phyloP scores from a whole-genome alignment of 2,329 filamentous ascomycete genomes.

The Pyricularia pennisetigena region DNA sequence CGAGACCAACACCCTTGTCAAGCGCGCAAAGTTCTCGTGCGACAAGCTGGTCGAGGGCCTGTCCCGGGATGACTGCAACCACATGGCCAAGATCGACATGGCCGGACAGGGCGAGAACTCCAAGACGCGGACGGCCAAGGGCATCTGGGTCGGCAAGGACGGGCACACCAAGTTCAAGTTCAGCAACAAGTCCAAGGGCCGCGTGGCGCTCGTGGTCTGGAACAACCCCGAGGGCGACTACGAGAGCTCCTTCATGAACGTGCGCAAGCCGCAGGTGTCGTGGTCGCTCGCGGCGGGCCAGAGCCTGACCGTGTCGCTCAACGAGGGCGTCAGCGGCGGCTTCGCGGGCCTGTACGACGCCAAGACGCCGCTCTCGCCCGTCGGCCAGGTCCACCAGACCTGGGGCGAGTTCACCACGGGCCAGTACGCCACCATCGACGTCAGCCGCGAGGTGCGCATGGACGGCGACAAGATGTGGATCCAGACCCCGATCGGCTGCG shows the following conservation, averaged over 20 bases:
- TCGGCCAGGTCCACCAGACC: conserved; percentile 29
- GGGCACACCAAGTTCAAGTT: conserved; percentile 19
- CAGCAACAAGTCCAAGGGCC: conserved; percentile 12
- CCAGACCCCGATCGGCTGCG: conserved; percentile 25
- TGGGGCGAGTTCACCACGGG: conserved; percentile 33
- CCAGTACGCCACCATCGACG: conserved; percentile 25
- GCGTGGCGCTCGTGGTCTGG: conserved; percentile 18
- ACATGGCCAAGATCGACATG: conserved; percentile 18
- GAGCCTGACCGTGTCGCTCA: conserved; percentile 25
- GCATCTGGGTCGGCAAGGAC: conserved; percentile 19
- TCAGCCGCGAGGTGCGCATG: conserved; percentile 34
- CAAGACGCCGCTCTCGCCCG: conserved; percentile 17
- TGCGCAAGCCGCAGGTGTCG: conserved; percentile 20
- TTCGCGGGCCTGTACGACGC: conserved; percentile 25
- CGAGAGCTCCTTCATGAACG: conserved; percentile 18
- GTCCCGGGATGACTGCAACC: conserved; percentile 14
- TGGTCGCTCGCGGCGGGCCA: conserved; percentile 25
- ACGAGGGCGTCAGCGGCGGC: conserved; percentile 24
- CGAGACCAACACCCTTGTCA: not conserved
- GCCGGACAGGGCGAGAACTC: conserved; percentile 15
- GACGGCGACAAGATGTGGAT: conserved; percentile 25
- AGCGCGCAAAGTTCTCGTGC: conserved; percentile 9
- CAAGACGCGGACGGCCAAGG: conserved; percentile 10
- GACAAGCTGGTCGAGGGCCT: conserved; percentile 13
- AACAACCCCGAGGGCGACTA: conserved; percentile 12